Evolutionary conservation across 768 basidiomycete genomes (phyloP).

Genomic region (Termitomyces sp.): DNA sequence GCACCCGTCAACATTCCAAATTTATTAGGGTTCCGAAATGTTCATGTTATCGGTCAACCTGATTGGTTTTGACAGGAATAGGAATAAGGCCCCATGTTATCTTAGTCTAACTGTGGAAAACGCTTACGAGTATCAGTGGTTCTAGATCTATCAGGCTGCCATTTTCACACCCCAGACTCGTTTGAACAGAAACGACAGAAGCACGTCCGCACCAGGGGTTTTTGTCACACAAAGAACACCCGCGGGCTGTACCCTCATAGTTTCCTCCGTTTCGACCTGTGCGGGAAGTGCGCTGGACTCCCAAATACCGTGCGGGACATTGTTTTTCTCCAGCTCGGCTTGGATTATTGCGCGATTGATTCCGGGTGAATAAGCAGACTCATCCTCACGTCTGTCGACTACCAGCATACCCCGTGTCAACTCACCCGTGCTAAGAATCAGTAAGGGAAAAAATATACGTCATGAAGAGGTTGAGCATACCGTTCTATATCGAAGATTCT

Average conservation of each 20-base stretch:
- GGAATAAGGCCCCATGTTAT: neutral
- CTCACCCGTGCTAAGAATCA: slow-evolving; percentile 54
- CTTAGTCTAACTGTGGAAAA: neutral
- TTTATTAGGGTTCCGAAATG: neutral
- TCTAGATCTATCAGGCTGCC: neutral
- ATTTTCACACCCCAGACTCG: slow-evolving; percentile 54
- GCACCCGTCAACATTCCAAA: slow-evolving; percentile 3
- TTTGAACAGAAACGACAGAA: slow-evolving; percentile 47
- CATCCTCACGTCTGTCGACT: slow-evolving; percentile 70
- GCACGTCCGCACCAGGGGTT: slow-evolving; percentile 61
- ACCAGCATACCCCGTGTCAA: slow-evolving; percentile 87
- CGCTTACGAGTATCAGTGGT: neutral
- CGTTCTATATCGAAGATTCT: slow-evolving; percentile 71
- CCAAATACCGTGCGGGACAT: slow-evolving; percentile 31
- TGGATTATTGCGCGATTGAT: slow-evolving; percentile 65
- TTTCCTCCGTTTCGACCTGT: slow-evolving; percentile 46
- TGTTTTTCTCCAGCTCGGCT: slow-evolving; percentile 42
- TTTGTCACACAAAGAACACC: slow-evolving; percentile 49
- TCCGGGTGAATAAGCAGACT: slow-evolving; percentile 63
- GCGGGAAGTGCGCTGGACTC: slow-evolving; percentile 57
- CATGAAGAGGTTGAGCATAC: slow-evolving; percentile 30
- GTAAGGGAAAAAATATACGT: neutral
- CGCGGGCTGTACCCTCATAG: slow-evolving; percentile 15
- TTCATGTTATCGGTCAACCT: slow-evolving; percentile 11
- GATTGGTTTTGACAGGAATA: slow-evolving; percentile 5